Base-by-base conservation (phyloP, 345 rosid genomes). In the Lepidium sativum region DNA sequence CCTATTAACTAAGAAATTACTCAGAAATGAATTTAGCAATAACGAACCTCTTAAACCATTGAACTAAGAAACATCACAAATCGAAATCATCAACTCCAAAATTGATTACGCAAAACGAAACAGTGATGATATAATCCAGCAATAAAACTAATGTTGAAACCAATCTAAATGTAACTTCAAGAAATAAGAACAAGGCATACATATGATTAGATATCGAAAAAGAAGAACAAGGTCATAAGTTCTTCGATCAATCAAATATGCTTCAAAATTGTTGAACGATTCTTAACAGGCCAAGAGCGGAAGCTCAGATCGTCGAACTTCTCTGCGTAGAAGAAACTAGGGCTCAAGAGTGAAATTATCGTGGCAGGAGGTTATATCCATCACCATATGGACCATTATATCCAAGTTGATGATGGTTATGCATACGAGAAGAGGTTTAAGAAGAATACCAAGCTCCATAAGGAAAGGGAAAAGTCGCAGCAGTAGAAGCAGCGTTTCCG, bases 321-420 rank as follows among this genome's bases (percentile, higher is more conserved):
- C 48, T 44, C 56, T 67, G 48, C 42, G 49, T 3, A 25, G 57
- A 32, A 34, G n/a, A 54, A 70, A 63, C 38, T 70, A 70, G 69
- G 75, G 57, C 54, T 70, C 64, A 38, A 58, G 44, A 21, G 56
- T 17, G 62, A 61, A 44, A 53, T 43, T 48, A 16, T 1, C 57
- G 56, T 27, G 34, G 54, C 54, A 18, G 51, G 27, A 37, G 71
- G 45, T 39, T n/a, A n/a, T n/a, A n/a, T n/a, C n/a, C n/a, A n/a
- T n/a, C n/a, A n/a, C n/a, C n/a, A n/a, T n/a, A n/a, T n/a, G n/a
- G n/a, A n/a, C n/a, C n/a, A n/a, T n/a, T n/a, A n/a, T n/a, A n/a
- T n/a, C n/a, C n/a, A n/a, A n/a, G n/a, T n/a, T n/a, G n/a, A n/a
- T n/a, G n/a, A n/a, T n/a, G n/a, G n/a, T n/a, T n/a, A n/a, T n/a